Evolutionary conservation across 1,284 basidiomycete genomes (phyloP).

Genomic region (Cryptococcus sp.): DNA sequence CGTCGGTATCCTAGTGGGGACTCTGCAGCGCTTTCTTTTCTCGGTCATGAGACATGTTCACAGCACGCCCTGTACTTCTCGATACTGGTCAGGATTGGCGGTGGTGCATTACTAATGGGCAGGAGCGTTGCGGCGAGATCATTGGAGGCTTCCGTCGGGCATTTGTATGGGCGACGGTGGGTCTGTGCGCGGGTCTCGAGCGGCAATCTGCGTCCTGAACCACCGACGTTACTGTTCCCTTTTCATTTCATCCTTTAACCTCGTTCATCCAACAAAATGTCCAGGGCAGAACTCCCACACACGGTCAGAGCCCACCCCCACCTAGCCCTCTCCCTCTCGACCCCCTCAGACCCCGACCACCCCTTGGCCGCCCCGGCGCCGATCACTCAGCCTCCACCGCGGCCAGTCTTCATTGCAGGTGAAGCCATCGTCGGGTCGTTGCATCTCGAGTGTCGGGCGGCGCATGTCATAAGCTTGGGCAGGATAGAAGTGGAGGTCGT

Average conservation of each 20-base stretch:
- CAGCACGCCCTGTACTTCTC: not conserved
- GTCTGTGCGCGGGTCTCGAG: too few species aligned
- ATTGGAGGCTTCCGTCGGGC: too few species aligned
- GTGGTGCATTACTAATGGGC: not conserved
- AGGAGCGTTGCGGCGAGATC: not conserved
- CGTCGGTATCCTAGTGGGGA: not conserved
- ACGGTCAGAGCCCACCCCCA: not conserved
- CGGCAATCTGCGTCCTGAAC: too few species aligned
- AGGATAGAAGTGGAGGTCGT: constrained; percentile 1
- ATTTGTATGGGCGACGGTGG: too few species aligned
- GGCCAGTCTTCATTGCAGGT: not conserved
- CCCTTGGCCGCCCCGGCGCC: too few species aligned
- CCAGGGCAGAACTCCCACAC: not conserved
- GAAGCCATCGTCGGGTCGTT: not conserved
- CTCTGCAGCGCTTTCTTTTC: not conserved
- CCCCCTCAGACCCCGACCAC: not conserved
- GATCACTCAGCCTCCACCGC: too few species aligned
- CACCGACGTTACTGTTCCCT: too few species aligned
- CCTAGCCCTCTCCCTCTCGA: not conserved
- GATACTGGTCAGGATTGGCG: not conserved
- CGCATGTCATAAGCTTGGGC: not conserved
- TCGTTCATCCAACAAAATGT: not conserved
- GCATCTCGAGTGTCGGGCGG: not conserved
- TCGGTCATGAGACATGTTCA: constrained; percentile 3
- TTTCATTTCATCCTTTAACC: too few species aligned